These are phyloP conservation scores for Xylariaceae sp. DNA, from an alignment of 2,329 filamentous ascomycete species.

Conservation along the genomic window DNA sequence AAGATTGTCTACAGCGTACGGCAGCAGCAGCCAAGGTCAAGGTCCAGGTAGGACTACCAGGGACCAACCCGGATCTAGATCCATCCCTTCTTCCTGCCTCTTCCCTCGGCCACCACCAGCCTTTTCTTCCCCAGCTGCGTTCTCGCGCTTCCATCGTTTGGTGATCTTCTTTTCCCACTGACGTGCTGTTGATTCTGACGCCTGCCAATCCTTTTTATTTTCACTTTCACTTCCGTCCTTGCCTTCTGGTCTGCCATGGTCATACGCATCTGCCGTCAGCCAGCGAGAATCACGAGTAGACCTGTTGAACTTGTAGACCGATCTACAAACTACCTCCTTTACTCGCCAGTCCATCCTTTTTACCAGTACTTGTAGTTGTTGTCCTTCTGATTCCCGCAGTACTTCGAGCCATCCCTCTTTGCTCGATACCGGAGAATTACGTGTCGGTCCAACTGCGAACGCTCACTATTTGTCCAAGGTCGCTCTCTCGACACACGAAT, in stretches of 20 bases:
- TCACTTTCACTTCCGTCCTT: background rate
- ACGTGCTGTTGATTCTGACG: slow-evolving; percentile 9
- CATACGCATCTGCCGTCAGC: background rate
- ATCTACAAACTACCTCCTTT: slow-evolving; percentile 8
- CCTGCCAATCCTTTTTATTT: background rate
- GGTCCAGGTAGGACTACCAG: background rate
- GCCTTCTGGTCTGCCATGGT: background rate
- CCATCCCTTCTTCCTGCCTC: slow-evolving; percentile 15
- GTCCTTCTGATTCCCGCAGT: slow-evolving; percentile 7
- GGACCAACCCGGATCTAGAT: slow-evolving; percentile 5
- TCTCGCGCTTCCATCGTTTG: slow-evolving; percentile 2
- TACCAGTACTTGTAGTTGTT: background rate
- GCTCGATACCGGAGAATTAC: slow-evolving; percentile 4
- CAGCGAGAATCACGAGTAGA: slow-evolving; percentile 1
- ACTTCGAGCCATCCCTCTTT: slow-evolving; percentile 6
- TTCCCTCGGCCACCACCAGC: slow-evolving; percentile 12
- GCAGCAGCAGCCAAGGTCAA: background rate
- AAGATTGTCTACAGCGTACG: slow-evolving; percentile 2
- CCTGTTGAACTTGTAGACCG: slow-evolving; percentile 5
- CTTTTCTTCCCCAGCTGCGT: slow-evolving; percentile 11
- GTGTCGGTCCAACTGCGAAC: slow-evolving; percentile 11
- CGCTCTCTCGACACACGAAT: slow-evolving; percentile 5
- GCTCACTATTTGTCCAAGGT: slow-evolving; percentile 7
- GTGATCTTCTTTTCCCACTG: slow-evolving; percentile 8
- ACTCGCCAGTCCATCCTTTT: slow-evolving; percentile 11